Conservation (phyloP, 2,329 filamentous ascomycete species). For the Alternaria alternata region DNA sequence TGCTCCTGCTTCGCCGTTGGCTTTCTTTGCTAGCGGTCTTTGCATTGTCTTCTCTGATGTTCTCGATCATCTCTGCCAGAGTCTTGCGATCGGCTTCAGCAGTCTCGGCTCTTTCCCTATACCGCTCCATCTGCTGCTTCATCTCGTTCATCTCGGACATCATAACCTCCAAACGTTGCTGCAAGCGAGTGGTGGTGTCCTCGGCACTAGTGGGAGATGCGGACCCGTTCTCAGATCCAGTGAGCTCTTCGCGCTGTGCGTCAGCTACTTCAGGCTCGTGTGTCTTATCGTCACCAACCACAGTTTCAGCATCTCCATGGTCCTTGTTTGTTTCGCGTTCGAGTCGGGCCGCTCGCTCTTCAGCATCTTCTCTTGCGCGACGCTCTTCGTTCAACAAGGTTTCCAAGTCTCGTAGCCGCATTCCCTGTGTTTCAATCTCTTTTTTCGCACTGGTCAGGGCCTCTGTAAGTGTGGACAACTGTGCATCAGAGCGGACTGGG, state of each 20-base stretch:
- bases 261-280: slow-evolving; percentile 19
- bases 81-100: slow-evolving; percentile 83
- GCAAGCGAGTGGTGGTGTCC: slow-evolving; percentile 60
- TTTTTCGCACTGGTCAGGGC: slow-evolving; percentile 83
- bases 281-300: slow-evolving; percentile 29
- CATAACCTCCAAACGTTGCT: slow-evolving; percentile 78
- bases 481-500: slow-evolving; percentile 70
- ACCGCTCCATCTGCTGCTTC: slow-evolving; percentile 79
- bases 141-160: slow-evolving; percentile 81
- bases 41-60: slow-evolving; percentile 74
- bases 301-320: slow-evolving; percentile 39
- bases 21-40: slow-evolving; percentile 50
- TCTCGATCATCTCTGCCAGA: slow-evolving; percentile 86
- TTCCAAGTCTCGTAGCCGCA: slow-evolving; percentile 83
- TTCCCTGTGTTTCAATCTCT: slow-evolving; percentile 84
- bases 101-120: slow-evolving; percentile 77
- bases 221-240: slow-evolving; percentile 31
- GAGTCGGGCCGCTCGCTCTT: slow-evolving; percentile 78
- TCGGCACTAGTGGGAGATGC: slow-evolving; percentile 37
- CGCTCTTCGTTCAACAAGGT: slow-evolving; percentile 79
- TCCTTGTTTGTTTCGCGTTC: slow-evolving; percentile 66
- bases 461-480: slow-evolving; percentile 85
- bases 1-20: slow-evolving; percentile 38
- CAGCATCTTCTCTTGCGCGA: slow-evolving; percentile 80
- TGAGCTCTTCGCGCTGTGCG: slow-evolving; percentile 25